phyloP scores from a whole-genome alignment of 1,284 basidiomycete species.

The Pseudozyma thailandica region DNA sequence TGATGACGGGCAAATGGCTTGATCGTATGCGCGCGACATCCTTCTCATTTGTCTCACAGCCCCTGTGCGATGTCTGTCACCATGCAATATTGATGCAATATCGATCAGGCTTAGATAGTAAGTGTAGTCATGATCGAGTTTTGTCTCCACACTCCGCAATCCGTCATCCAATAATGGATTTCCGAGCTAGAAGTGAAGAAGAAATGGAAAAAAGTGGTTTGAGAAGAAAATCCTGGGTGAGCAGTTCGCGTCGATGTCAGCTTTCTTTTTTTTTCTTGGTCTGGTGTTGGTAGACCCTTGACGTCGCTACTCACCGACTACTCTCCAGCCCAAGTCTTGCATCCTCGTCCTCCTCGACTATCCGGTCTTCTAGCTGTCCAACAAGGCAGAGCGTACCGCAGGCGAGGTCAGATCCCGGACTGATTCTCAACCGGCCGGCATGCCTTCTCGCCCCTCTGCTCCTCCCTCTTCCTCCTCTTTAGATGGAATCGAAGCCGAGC shows the following conservation, averaged over 20 bases:
- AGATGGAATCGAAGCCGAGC: background rate
- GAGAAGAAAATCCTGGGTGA: background rate
- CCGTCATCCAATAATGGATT: constrained; percentile 2
- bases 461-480: background rate
- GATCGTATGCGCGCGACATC: background rate
- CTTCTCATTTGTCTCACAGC: too few relatives aligned
- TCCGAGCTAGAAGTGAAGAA: background rate
- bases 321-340: background rate
- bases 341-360: background rate
- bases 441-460: background rate
- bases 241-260: background rate
- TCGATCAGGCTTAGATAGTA: too few relatives aligned
- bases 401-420: background rate
- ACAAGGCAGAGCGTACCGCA: background rate
- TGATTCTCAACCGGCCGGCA: background rate
- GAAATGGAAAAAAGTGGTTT: background rate
- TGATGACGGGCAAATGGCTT: background rate
- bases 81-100: too few relatives aligned
- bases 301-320: background rate
- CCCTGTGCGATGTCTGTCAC: too few relatives aligned
- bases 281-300: background rate
- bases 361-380: background rate
- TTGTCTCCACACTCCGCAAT: constrained; percentile 4
- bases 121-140: background rate
- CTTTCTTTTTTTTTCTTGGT: background rate